phyloP scores from a whole-genome alignment of 371 early-diverging fungal species.

The Saksenaea oblongispora region DNA sequence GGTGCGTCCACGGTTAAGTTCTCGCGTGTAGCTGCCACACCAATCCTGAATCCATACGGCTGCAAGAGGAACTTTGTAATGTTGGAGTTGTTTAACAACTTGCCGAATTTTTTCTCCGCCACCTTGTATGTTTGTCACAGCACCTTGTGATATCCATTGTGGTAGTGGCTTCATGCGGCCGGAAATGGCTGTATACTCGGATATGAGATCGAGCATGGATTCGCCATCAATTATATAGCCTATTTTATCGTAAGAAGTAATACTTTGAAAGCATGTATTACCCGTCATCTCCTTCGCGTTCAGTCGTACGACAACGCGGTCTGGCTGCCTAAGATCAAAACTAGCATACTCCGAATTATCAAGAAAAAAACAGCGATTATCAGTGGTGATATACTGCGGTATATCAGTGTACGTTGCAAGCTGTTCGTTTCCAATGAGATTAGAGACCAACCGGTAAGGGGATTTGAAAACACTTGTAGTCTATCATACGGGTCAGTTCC shows the following conservation, averaged over 20 bases:
- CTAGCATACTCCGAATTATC: constrained; percentile 52
- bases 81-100: constrained; percentile 27
- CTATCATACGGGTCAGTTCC: background rate
- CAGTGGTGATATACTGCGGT: constrained; percentile 51
- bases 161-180: constrained; percentile 54
- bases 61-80: constrained; percentile 34
- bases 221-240: constrained; percentile 45
- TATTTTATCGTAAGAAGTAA: background rate
- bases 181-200: constrained; percentile 47
- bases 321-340: constrained; percentile 46
- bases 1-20: constrained; percentile 15
- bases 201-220: constrained; percentile 43
- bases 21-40: constrained; percentile 42
- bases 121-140: constrained; percentile 51
- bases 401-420: constrained; percentile 47
- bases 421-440: constrained; percentile 24
- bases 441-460: background rate
- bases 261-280: background rate
- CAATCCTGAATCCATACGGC: constrained; percentile 54
- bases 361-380: constrained; percentile 45
- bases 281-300: constrained; percentile 28
- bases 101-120: constrained; percentile 39
- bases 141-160: constrained; percentile 48
- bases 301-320: constrained; percentile 42
- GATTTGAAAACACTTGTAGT: background rate